Base-by-base conservation (phyloP, 306 rosid genomes). In the Lotus japonicus region DNA sequence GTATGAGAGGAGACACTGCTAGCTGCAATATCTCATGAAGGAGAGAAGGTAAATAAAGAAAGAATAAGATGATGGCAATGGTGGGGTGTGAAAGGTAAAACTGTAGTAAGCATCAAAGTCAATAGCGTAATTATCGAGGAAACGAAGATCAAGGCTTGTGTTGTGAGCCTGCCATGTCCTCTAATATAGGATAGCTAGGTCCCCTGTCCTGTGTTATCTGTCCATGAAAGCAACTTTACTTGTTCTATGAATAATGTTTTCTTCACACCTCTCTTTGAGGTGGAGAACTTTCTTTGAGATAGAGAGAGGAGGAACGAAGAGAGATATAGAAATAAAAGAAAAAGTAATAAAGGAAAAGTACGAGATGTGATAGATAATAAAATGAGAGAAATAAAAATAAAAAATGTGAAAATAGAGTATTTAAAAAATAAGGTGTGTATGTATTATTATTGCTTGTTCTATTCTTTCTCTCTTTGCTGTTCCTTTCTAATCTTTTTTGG, bases 151-250 rank as follows among this genome's bases (percentile, higher is more conserved):
- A 26, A 56, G 14, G 64, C 43, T 26, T 77, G 68, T 64, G 17
- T 44, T 63, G 62, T 19, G 77, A 77, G 73, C 36, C 36, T 31
- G 73, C 77, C 77, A 70, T 69, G 60, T 44, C 60, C 45, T 56
- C 11, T 9, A 28, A 19, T 13, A 53, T 16, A 35, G 15, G 16
- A 39, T 61, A 23, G 71, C 45, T 19, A 23, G 77, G 48, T 56
- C 43, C 46, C 45, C 54, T 31, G 21, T 7, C 54, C 46, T 60
- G 11, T 13, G 13, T 23, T 69, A 4, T 31, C 36, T 31, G 41
- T 43, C 56, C 23, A 0, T 23, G 12, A 26, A 67, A n/a, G 65
- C 52, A 17, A 5, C 36, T 54, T 58, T 49, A n/a, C n/a, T n/a
- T n/a, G n/a, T n/a, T n/a, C n/a, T n/a, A n/a, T n/a, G n/a, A n/a